Conservation (phyloP, 1,284 basidiomycete genomes). For the Sporisorium iseilematis-ciliati region DNA sequence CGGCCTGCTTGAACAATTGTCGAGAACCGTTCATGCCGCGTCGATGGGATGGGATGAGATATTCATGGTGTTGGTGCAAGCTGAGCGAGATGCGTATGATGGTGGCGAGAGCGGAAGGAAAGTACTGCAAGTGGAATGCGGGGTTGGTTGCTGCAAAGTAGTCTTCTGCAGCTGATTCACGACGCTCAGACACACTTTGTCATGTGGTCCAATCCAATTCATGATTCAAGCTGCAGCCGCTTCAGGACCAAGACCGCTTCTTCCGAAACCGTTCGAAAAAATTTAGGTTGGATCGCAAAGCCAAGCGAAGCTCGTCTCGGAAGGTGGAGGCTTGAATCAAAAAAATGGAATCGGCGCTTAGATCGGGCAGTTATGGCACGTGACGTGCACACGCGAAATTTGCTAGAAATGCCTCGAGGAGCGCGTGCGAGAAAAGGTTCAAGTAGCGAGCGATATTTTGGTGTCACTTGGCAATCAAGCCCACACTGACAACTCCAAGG, state of each 20-base stretch:
- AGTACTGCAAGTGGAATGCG: not conserved
- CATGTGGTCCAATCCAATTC: not conserved
- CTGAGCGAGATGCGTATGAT: not conserved
- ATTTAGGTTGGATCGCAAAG: not conserved
- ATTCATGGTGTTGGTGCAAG: conserved; percentile 13
- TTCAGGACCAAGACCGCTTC: not conserved
- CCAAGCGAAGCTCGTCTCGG: not conserved
- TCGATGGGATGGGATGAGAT: not conserved
- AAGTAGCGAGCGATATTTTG: conserved; percentile 6
- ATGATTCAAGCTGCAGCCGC: conserved; percentile 1
- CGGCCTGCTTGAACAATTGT: conserved; percentile 15
- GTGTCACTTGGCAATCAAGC: no score
- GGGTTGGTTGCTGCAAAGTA: no score
- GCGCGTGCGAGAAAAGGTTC: conserved; percentile 20
- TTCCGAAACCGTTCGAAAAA: conserved; percentile 1
- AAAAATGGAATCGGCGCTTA: conserved; percentile 2
- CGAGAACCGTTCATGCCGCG: conserved; percentile 30
- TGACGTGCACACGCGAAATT: conserved; percentile 25
- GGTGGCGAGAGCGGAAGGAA: not conserved
- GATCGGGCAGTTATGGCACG: conserved; percentile 18
- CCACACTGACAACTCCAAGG: no score
- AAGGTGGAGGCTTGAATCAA: conserved; percentile 13
- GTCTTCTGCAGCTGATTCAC: conserved; percentile 2
- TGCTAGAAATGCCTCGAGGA: not conserved
- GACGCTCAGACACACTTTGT: conserved; percentile 3